Percentiles rank a stretch among this genome's conserved stretches.
Evolutionary conservation across 768 basidiomycete species (phyloP).

Genomic region (Lactarius pseudohatsudake): DNA sequence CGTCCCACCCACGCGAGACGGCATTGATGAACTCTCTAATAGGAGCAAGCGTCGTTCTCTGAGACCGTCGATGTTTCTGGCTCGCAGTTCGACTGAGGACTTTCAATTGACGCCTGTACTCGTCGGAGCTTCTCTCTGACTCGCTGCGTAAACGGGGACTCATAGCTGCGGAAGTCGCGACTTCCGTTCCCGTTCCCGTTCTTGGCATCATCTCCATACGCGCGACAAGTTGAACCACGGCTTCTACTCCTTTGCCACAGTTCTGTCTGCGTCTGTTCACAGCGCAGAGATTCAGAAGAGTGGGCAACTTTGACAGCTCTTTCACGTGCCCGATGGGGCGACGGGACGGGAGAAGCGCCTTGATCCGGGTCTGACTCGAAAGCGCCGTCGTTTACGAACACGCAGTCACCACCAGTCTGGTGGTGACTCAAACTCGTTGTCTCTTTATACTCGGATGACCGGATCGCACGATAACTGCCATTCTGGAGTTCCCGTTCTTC

Average conservation of each 20-base stretch:
- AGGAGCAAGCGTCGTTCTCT: background rate
- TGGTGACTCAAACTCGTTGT: background rate
- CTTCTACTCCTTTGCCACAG: background rate
- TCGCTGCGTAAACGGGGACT: slow-evolving; percentile 45
- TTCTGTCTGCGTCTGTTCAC: background rate
- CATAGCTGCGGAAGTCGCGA: slow-evolving; percentile 27
- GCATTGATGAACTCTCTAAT: background rate
- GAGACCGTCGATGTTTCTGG: background rate
- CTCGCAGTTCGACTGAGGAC: background rate
- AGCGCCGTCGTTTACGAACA: background rate
- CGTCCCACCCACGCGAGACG: background rate
- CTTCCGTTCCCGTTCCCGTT: background rate
- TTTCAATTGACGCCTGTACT: background rate
- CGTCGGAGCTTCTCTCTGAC: slow-evolving; percentile 43
- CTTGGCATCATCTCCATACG: background rate
- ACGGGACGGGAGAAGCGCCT: slow-evolving; percentile 7
- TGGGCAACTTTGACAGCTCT: slow-evolving; percentile 4
- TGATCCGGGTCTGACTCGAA: background rate
- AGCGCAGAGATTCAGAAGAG: background rate
- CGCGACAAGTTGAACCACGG: background rate
- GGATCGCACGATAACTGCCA: background rate
- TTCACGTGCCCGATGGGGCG: slow-evolving; percentile 11
- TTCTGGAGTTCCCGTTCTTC: background rate
- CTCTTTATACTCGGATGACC: background rate
- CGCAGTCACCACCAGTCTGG: background rate